These are phyloP conservation scores for Cystobasidium pallidum DNA, from an alignment of 1,284 basidiomycete species.

Conservation along the genomic window DNA sequence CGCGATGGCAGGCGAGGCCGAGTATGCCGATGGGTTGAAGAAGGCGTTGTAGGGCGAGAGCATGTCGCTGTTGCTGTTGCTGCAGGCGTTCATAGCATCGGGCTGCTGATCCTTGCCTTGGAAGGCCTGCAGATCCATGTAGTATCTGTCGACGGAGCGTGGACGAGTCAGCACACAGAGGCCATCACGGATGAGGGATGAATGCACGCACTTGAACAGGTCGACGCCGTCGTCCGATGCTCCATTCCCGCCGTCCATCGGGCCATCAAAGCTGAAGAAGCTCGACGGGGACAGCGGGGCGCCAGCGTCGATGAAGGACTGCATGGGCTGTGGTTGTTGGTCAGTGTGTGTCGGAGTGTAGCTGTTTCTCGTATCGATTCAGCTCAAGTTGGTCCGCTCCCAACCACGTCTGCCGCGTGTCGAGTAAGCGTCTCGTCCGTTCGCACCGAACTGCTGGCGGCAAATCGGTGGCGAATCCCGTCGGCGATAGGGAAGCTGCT, in stretches of 20 bases:
- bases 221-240: background rate
- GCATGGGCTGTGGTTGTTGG: background rate
- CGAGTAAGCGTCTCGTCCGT: no score
- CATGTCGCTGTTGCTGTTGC: background rate
- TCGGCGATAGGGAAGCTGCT: no score
- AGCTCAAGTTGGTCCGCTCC: no score
- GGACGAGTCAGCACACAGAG: background rate
- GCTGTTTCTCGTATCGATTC: no score
- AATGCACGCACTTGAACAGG: conserved; percentile 23
- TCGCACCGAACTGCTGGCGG: no score
- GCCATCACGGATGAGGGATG: background rate
- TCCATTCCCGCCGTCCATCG: background rate
- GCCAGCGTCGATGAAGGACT: conserved; percentile 19
- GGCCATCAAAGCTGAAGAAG: conserved; percentile 26
- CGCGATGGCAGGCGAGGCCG: background rate
- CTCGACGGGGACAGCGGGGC: conserved; percentile 9
- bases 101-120: conserved; percentile 18
- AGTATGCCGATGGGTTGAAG: conserved; percentile 18
- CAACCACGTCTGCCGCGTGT: no score
- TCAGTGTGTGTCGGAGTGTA: no score
- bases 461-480: no score
- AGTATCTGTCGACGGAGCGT: conserved; percentile 8
- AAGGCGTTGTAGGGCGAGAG: conserved; percentile 24
- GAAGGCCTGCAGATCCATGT: conserved; percentile 31
- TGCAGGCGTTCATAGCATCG: background rate